A percentile compares a stretch with the other conserved stretches of the same genome.
Conservation (phyloP, 768 basidiomycete species). For the Pluteus cervinus region DNA sequence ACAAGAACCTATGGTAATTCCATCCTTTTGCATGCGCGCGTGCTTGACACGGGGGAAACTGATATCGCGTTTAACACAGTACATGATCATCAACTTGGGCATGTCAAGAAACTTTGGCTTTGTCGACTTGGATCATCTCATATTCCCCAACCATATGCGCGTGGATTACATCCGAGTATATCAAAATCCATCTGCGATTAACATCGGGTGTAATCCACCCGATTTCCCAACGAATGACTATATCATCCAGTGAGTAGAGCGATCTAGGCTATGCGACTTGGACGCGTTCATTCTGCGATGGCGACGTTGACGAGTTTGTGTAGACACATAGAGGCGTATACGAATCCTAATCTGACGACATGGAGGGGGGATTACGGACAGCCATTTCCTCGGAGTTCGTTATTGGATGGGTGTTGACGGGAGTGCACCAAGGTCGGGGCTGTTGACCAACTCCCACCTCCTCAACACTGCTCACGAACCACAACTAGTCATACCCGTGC, state of each 20-base stretch:
- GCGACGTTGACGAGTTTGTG: not conserved
- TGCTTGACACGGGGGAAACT: not conserved
- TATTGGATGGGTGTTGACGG: slow-evolving; percentile 25
- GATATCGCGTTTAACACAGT: slow-evolving; percentile 35
- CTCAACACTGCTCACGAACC: not conserved
- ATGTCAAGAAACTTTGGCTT: slow-evolving; percentile 72
- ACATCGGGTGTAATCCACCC: slow-evolving; percentile 65
- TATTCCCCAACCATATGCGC: slow-evolving; percentile 49
- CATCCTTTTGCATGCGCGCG: no score
- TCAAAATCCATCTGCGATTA: slow-evolving; percentile 45
- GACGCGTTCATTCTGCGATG: not conserved
- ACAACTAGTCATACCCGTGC: not conserved
- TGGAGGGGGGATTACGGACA: slow-evolving; percentile 40
- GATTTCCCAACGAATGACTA: slow-evolving; percentile 60
- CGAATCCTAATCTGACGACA: slow-evolving; percentile 50
- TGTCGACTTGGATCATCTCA: slow-evolving; percentile 59
- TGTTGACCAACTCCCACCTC: not conserved
- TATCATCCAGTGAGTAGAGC: slow-evolving; percentile 40
- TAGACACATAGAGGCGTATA: slow-evolving; percentile 57
- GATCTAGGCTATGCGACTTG: not conserved
- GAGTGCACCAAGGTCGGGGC: no score
- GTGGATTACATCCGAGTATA: slow-evolving; percentile 58
- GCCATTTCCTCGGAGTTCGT: slow-evolving; percentile 50
- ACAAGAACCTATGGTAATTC: slow-evolving; percentile 75
- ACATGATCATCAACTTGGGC: slow-evolving; percentile 75